phyloP scores from a whole-genome alignment of 768 basidiomycete species.

The Naganishia vaughanmartiniae region DNA sequence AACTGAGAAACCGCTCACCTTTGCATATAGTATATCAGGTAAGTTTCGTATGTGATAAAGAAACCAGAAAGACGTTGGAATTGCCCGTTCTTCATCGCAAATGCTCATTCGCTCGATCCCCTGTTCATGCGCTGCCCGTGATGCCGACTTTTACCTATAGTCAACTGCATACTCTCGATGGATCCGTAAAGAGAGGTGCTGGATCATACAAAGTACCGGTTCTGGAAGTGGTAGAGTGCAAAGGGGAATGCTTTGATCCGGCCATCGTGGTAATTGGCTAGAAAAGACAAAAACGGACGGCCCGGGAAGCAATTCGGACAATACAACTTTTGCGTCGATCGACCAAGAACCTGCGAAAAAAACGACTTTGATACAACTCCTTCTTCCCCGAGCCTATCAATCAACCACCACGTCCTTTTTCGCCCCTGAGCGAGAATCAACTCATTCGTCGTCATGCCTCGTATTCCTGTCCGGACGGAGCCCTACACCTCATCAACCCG shows the following conservation, averaged over 20 bases:
- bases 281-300: not conserved
- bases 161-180: not conserved
- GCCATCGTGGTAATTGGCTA: not conserved
- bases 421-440: not conserved
- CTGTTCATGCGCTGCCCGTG: not conserved
- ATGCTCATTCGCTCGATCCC: not conserved
- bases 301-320: not conserved
- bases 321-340: not conserved
- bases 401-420: not conserved
- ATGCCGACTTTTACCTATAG: not conserved
- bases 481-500: slow-evolving; percentile 51
- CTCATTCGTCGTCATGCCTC: slow-evolving; percentile 43
- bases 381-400: not conserved
- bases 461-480: slow-evolving; percentile 52
- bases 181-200: not conserved
- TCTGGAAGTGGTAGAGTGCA: not conserved
- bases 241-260: slow-evolving; percentile 1
- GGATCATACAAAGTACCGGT: not conserved
- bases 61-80: too few species aligned
- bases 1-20: not conserved
- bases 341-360: not conserved
- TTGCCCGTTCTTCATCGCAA: not conserved
- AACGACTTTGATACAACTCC: not conserved
- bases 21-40: not conserved
- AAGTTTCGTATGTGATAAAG: not conserved